Percentiles rank a stretch among this genome's conserved stretches.
These are phyloP conservation scores for Gracilariopsis chorda DNA, from an alignment of 23 red algal genomes.

Conservation along the genomic window DNA sequence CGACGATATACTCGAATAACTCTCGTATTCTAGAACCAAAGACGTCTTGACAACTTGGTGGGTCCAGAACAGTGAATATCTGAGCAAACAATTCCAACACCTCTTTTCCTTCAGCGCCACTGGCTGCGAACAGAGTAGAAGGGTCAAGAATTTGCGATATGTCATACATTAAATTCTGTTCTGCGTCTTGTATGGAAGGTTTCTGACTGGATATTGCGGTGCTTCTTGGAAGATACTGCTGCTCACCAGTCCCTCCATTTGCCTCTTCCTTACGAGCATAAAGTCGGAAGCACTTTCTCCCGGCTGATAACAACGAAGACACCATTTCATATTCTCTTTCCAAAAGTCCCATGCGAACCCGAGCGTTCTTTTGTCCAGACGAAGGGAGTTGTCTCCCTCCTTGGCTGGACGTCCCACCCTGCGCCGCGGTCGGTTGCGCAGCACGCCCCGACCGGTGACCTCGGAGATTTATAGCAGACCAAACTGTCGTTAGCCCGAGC, in stretches of 20 bases:
- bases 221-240: neutral
- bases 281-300: constrained; percentile 73
- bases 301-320: constrained; percentile 46
- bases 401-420: neutral
- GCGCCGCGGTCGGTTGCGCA: neutral
- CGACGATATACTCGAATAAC: constrained; percentile 80
- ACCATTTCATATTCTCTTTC: constrained; percentile 88
- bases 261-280: constrained; percentile 53
- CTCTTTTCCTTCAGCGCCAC: constrained; percentile 75
- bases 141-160: neutral
- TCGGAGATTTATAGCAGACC: constrained; percentile 68
- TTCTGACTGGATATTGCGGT: neutral
- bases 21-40: constrained; percentile 79
- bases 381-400: neutral
- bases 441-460: neutral
- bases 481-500: constrained; percentile 89
- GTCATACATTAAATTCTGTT: constrained; percentile 3
- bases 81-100: constrained; percentile 95
- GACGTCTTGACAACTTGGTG: constrained; percentile 89
- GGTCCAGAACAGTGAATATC: constrained; percentile 87
- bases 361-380: neutral
- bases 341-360: constrained; percentile 35
- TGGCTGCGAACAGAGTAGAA: neutral
- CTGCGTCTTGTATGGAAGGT: neutral
- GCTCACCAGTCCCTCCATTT: neutral